Conservation (phyloP, 129 eudicot genomes). For the Calendula officinalis region DNA sequence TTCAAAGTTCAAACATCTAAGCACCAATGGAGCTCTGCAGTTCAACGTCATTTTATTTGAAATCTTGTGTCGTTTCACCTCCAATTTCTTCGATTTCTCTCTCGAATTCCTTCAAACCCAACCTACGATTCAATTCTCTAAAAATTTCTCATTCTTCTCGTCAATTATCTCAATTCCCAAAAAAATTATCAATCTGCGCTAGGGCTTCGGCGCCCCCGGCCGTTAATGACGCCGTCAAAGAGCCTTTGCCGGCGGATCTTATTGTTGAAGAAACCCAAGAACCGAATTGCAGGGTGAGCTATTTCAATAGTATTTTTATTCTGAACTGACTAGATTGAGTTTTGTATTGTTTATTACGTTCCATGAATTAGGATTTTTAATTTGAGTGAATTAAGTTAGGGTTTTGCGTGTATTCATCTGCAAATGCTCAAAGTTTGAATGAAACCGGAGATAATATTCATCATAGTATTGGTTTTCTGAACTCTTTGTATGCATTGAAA, state of each 20-base stretch:
- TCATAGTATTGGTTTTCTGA: not conserved
- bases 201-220: conserved; percentile 45
- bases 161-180: conserved; percentile 34
- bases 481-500: conserved; percentile 16
- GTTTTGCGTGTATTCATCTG: not conserved
- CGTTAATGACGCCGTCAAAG: conserved; percentile 32
- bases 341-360: not conserved
- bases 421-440: not conserved
- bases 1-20: conserved; percentile 2
- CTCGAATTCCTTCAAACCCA: conserved; percentile 31
- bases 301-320: conserved; percentile 1
- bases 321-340: not conserved
- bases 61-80: conserved; percentile 17
- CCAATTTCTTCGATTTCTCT: conserved; percentile 30
- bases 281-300: conserved; percentile 80
- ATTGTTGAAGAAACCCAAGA: conserved; percentile 54
- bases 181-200: conserved; percentile 24
- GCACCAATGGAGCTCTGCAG: conserved; percentile 58
- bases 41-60: conserved; percentile 36
- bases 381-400: not conserved
- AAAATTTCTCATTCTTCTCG: conserved; percentile 41
- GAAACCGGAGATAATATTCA: not conserved
- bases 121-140: conserved; percentile 23
- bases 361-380: not conserved
- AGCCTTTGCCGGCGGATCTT: conserved; percentile 78